phyloP scores from a whole-genome alignment of 164 flowering plant genomes.

The Warburgia ugandensis region DNA sequence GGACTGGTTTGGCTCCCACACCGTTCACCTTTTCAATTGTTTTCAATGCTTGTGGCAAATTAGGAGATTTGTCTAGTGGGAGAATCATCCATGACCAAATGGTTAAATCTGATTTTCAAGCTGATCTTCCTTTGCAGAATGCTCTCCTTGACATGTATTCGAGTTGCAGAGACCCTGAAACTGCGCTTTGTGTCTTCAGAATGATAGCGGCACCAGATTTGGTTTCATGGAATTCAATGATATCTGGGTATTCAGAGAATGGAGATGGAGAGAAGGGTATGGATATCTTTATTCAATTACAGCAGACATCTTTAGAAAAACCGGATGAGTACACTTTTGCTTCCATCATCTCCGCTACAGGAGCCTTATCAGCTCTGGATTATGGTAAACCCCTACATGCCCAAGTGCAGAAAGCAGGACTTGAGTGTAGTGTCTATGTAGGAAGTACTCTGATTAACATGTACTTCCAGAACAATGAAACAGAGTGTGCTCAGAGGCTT shows the following conservation, averaged over 20 bases:
- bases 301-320: conserved; percentile 16
- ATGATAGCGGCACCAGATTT: conserved; percentile 43
- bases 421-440: conserved; percentile 40
- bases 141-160: conserved; percentile 75
- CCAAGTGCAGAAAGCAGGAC: conserved; percentile 44
- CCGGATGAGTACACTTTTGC: conserved; percentile 84
- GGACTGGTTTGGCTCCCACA: conserved; percentile 36
- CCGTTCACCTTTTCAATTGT: conserved; percentile 64
- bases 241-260: conserved; percentile 49
- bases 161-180: conserved; percentile 37
- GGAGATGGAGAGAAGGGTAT: conserved; percentile 54
- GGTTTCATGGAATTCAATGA: conserved; percentile 83
- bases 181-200: conserved; percentile 44
- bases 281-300: conserved; percentile 38
- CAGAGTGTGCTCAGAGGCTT: conserved; percentile 38
- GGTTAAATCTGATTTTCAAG: conserved; percentile 23
- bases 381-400: conserved; percentile 74
- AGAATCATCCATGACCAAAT: conserved; percentile 50
- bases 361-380: conserved; percentile 19
- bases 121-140: conserved; percentile 62
- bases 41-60: conserved; percentile 48
- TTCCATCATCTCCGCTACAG: conserved; percentile 43
- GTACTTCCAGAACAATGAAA: conserved; percentile 57
- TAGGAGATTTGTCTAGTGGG: conserved; percentile 36
- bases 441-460: conserved; percentile 63